A percentile compares a stretch with the other conserved stretches of the same genome.
These are phyloP conservation scores for Starmera amethionina DNA, from an alignment of 805 yeast genomes.

Conservation along the genomic window DNA sequence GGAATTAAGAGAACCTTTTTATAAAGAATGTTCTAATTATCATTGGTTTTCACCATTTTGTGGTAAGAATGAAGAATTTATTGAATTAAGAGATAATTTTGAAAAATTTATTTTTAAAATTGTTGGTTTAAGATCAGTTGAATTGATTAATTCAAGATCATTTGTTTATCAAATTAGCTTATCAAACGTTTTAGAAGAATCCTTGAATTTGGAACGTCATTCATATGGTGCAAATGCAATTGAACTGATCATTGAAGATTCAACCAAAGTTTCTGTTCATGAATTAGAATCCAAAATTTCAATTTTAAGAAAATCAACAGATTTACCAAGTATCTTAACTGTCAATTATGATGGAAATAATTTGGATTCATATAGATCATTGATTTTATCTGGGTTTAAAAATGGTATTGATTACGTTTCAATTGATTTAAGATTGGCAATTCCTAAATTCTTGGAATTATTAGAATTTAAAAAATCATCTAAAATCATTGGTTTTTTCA, in stretches of 20 bases:
- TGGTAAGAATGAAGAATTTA: conserved; percentile 40
- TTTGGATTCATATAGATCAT: conserved; percentile 32
- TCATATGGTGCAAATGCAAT: conserved; percentile 71
- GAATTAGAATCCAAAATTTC: conserved; percentile 72
- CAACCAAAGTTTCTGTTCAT: conserved; percentile 30
- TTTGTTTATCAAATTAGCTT: conserved; percentile 66
- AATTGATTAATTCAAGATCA: conserved; percentile 35
- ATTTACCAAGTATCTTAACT: conserved; percentile 74
- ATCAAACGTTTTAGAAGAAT: conserved; percentile 41
- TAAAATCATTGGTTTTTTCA: conserved; percentile 74
- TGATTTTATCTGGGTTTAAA: conserved; percentile 56
- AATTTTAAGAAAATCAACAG: conserved; percentile 49
- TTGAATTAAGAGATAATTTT: conserved; percentile 48
- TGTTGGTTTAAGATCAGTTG: conserved; percentile 38
- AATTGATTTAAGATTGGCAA: conserved; percentile 64
- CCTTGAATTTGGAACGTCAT: conserved; percentile 39
- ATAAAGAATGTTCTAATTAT: conserved; percentile 69
- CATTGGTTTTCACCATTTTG: conserved; percentile 74
- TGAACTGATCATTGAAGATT: conserved; percentile 69
- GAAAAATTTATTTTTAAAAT: conserved; percentile 47
- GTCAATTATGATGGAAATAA: conserved; percentile 54
- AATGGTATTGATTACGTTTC: conserved; percentile 78
- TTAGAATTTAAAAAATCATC: conserved; percentile 48
- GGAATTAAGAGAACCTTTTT: conserved; percentile 72
- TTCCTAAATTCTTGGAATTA: conserved; percentile 39